Percentiles rank a stretch among this genome's conserved stretches.
Evolutionary conservation across 1,284 basidiomycete genomes (phyloP).

Genomic region (Bondarzewia mesenterica): DNA sequence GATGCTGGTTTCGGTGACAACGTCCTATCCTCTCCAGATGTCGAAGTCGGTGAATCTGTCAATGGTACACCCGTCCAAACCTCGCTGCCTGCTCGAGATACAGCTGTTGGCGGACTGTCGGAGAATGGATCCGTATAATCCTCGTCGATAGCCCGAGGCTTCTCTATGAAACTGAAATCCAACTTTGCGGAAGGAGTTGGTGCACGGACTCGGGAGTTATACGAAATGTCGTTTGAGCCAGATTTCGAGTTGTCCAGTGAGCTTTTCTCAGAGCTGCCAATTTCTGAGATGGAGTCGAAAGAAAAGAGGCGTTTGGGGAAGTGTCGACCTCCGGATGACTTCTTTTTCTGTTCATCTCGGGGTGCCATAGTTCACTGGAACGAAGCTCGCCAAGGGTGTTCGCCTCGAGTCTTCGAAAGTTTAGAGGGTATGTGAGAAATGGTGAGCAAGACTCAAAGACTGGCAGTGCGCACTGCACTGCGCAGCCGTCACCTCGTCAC

Average conservation of each 20-base stretch:
- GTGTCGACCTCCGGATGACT: conserved; percentile 23
- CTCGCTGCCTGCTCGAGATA: background rate
- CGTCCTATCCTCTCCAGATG: background rate
- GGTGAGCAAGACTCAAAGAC: too few relatives aligned
- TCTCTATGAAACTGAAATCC: background rate
- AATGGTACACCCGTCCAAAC: background rate
- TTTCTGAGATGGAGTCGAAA: background rate
- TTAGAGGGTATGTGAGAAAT: too few relatives aligned
- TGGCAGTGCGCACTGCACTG: too few relatives aligned
- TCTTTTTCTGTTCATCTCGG: conserved; percentile 15
- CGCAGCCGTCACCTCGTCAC: too few relatives aligned
- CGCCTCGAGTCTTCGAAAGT: too few relatives aligned
- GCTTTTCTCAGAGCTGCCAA: background rate
- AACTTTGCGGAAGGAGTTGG: background rate
- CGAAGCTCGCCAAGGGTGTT: too few relatives aligned
- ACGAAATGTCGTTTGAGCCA: background rate
- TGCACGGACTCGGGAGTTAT: background rate
- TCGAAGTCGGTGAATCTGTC: background rate
- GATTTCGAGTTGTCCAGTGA: background rate
- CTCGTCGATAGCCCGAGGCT: background rate
- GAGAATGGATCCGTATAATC: conserved; percentile 5
- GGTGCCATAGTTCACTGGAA: conserved; percentile 2
- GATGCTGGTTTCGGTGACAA: background rate
- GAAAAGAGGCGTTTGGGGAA: conserved; percentile 26
- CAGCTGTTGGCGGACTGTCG: background rate